A percentile compares a stretch with the other conserved stretches of the same genome.
Conservation (phyloP, 441 rosid species). For the Erysimum cheiri region DNA sequence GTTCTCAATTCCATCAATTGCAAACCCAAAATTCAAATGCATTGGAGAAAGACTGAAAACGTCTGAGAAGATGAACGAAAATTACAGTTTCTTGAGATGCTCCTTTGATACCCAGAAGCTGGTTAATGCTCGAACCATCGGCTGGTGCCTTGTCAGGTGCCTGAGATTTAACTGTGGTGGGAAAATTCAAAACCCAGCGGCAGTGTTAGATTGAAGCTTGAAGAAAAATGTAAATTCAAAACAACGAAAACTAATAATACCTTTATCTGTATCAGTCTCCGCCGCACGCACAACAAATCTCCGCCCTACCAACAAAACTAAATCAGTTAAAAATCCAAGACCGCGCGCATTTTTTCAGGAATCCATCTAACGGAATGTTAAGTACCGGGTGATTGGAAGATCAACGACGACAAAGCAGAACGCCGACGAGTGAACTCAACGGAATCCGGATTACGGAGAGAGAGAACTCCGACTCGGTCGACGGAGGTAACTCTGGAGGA, state of each 20-base stretch:
- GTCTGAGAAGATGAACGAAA: conserved; percentile 2
- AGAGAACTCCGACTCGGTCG: conserved; percentile 49
- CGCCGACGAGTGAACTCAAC: conserved; percentile 51
- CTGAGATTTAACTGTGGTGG: conserved; percentile 61
- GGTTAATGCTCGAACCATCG: conserved; percentile 85
- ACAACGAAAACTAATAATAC: conserved; percentile 42
- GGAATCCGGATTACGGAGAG: conserved; percentile 45
- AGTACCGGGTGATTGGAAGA: conserved; percentile 20
- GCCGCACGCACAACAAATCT: conserved; percentile 78
- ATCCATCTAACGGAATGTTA: neutral
- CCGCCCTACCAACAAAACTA: conserved; percentile 55
- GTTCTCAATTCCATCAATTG: conserved; percentile 9
- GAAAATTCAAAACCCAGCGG: neutral
- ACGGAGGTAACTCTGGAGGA: conserved; percentile 43
- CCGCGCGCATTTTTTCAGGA: too few species aligned
- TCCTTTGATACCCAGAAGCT: conserved; percentile 97
- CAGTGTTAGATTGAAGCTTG: neutral
- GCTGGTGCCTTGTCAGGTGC: conserved; percentile 80
- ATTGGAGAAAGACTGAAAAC: neutral
- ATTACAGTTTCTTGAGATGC: conserved; percentile 88
- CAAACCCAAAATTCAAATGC: neutral
- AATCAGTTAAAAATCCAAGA: too few species aligned
- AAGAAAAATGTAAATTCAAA: neutral
- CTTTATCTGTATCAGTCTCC: conserved; percentile 84
- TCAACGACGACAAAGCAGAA: conserved; percentile 19